Conservation (phyloP, 352 stramenopile species). For the Aphanomyces astaci region DNA sequence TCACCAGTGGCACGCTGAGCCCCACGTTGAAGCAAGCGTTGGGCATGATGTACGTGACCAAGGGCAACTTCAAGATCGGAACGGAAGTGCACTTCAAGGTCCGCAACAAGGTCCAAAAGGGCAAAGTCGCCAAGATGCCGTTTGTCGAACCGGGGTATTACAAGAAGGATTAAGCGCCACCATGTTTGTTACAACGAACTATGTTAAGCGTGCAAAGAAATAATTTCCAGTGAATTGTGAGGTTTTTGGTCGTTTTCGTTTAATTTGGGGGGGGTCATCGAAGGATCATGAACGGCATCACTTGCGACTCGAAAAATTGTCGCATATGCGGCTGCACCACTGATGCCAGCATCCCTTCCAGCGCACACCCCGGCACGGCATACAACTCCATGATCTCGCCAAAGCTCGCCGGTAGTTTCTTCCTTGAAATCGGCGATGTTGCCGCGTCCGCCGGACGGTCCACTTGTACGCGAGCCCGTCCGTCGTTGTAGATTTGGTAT, state of each 20-base stretch:
- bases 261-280: not conserved
- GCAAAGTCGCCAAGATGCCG: slow-evolving; percentile 96
- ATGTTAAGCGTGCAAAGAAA: no score
- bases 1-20: slow-evolving; percentile 96
- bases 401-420: not conserved
- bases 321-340: not conserved
- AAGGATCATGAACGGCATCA: not conserved
- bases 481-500: not conserved
- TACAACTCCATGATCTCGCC: slow-evolving; percentile 4
- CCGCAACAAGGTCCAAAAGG: slow-evolving; percentile 91
- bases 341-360: not conserved
- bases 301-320: slow-evolving; percentile 1
- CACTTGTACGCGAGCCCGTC: not conserved
- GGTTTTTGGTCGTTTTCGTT: not conserved
- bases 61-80: slow-evolving; percentile 82
- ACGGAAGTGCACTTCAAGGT: slow-evolving; percentile 93
- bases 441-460: not conserved
- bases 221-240: not conserved
- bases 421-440: not conserved
- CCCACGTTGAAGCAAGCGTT: slow-evolving; percentile 94
- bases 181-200: no score
- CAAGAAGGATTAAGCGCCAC: slow-evolving; percentile 49
- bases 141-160: slow-evolving; percentile 97
- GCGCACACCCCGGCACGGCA: not conserved
- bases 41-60: slow-evolving; percentile 98